phyloP scores from a whole-genome alignment of 768 basidiomycete species.

The Trametes coccinea region DNA sequence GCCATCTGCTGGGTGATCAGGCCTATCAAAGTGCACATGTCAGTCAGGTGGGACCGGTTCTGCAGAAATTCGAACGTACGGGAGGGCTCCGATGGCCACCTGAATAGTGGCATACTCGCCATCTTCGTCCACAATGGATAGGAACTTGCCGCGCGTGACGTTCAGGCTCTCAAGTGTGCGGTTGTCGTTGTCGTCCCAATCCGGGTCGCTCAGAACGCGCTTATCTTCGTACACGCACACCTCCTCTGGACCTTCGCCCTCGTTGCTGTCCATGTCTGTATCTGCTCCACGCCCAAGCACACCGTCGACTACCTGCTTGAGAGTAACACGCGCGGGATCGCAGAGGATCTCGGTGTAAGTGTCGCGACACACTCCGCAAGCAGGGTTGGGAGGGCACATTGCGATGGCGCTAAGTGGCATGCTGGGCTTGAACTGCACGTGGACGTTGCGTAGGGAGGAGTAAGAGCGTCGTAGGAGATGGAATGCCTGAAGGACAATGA shows the following conservation, averaged over 20 bases:
- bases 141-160: slow-evolving; percentile 80
- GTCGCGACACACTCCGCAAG: slow-evolving; percentile 86
- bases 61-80: slow-evolving; percentile 47
- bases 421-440: slow-evolving; percentile 73
- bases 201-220: slow-evolving; percentile 85
- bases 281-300: slow-evolving; percentile 57
- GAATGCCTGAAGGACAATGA: slow-evolving; percentile 91
- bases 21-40: slow-evolving; percentile 37
- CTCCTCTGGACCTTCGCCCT: slow-evolving; percentile 42
- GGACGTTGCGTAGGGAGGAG: slow-evolving; percentile 67
- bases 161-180: slow-evolving; percentile 81
- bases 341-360: slow-evolving; percentile 75
- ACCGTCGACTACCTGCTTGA: slow-evolving; percentile 72
- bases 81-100: slow-evolving; percentile 64
- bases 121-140: slow-evolving; percentile 89
- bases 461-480: slow-evolving; percentile 75
- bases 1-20: slow-evolving; percentile 53
- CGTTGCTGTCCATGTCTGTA: slow-evolving; percentile 34
- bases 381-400: slow-evolving; percentile 67
- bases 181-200: slow-evolving; percentile 87
- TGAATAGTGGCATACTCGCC: slow-evolving; percentile 71
- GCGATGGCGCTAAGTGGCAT: slow-evolving; percentile 75
- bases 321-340: slow-evolving; percentile 65
- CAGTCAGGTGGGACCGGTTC: neutral
- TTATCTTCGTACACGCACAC: slow-evolving; percentile 87